Evolutionary conservation across 441 rosid species (phyloP).

Genomic region (Theobroma grandiflorum): DNA sequence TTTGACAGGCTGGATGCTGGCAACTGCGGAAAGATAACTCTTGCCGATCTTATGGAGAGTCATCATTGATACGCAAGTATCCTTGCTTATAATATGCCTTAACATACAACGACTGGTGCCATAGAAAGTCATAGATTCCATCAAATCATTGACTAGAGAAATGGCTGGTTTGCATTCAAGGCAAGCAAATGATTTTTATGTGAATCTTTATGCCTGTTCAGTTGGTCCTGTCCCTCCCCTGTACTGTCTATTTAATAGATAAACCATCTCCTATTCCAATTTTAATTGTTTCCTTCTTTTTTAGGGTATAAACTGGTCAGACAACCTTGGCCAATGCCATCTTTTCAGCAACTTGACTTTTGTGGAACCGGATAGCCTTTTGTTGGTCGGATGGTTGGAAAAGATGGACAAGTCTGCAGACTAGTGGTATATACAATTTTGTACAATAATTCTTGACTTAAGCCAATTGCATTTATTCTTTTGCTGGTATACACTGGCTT

Average conservation of each 20-base stretch:
- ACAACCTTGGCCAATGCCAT: not conserved
- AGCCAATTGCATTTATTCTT: constrained; percentile 25
- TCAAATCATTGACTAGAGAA: constrained; percentile 17
- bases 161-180: constrained; percentile 12
- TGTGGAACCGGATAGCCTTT: not conserved
- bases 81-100: not conserved
- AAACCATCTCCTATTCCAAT: not conserved
- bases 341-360: constrained; percentile 1
- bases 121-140: not conserved
- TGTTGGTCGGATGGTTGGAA: not conserved
- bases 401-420: not conserved
- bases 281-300: not conserved
- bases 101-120: not conserved
- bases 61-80: constrained; percentile 28
- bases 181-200: not conserved
- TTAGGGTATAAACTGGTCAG: constrained; percentile 11
- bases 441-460: constrained; percentile 19
- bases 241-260: not conserved
- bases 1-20: constrained; percentile 83
- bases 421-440: constrained; percentile 8
- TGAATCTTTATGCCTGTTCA: constrained; percentile 10
- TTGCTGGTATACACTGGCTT: not conserved
- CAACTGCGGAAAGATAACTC: constrained; percentile 88
- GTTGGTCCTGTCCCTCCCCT: not conserved
- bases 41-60: constrained; percentile 76